Conservation (phyloP, 1,139 yeast genomes). For the Geotrichum europaeum region DNA sequence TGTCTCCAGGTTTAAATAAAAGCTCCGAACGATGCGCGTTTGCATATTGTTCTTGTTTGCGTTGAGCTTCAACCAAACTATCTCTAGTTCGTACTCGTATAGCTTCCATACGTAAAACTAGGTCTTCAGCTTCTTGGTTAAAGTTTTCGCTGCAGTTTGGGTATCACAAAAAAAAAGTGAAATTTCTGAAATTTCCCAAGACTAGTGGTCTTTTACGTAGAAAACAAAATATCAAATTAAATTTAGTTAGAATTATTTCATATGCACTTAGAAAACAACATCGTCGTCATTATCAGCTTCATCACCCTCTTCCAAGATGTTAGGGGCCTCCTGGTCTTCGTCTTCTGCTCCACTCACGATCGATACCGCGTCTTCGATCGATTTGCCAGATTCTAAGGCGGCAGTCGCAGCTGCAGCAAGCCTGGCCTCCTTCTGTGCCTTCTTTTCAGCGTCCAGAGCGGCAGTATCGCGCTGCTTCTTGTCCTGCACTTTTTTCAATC, state of each 20-base stretch:
- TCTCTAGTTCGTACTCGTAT: too few relatives aligned
- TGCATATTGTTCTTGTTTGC: too few relatives aligned
- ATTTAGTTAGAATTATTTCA: not conserved
- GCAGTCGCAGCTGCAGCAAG: constrained; percentile 16
- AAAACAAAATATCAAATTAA: not conserved
- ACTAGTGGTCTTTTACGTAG: not conserved
- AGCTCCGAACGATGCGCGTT: too few relatives aligned
- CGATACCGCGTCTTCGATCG: constrained; percentile 16
- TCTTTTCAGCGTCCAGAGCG: constrained; percentile 49
- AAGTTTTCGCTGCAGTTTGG: not conserved
- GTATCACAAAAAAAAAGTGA: not conserved
- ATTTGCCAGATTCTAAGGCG: constrained; percentile 9
- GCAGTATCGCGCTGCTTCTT: constrained; percentile 83
- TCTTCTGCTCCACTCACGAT: constrained; percentile 14
- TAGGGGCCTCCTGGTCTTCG: constrained; percentile 4
- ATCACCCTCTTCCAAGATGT: constrained; percentile 9
- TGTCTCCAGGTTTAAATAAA: too few relatives aligned
- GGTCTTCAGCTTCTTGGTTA: not conserved
- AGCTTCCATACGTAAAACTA: too few relatives aligned
- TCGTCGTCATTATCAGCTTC: constrained; percentile 25
- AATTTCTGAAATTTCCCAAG: not conserved
- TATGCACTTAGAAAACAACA: constrained; percentile 25
- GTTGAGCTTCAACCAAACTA: too few relatives aligned
- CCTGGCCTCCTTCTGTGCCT: constrained; percentile 21
- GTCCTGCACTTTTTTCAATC: constrained; percentile 94